These are phyloP conservation scores for Fusarium austroafricanum DNA, from an alignment of 2,329 filamentous ascomycete genomes.

Conservation along the genomic window DNA sequence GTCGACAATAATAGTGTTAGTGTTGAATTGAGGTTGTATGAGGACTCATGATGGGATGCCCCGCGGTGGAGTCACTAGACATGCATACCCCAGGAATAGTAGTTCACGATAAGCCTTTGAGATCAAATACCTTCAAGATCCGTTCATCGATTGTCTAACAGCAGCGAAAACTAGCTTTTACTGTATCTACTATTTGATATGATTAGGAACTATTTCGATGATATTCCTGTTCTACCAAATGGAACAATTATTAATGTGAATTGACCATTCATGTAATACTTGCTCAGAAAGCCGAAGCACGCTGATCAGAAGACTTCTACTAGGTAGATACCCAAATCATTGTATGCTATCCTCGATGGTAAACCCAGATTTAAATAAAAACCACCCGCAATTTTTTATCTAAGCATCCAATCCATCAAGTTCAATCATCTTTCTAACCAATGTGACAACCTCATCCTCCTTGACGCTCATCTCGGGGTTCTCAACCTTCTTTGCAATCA, in stretches of 20 bases:
- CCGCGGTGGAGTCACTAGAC: constrained; percentile 27
- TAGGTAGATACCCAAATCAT: neutral
- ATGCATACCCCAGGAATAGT: neutral
- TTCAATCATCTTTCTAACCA: constrained; percentile 85
- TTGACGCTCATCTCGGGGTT: constrained; percentile 72
- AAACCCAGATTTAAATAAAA: neutral
- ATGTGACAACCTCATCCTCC: constrained; percentile 75
- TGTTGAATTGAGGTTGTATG: constrained; percentile 6
- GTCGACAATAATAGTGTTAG: neutral
- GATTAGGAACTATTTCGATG: neutral
- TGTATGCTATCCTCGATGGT: neutral
- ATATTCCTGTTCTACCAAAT: neutral
- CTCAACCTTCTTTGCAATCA: constrained; percentile 84
- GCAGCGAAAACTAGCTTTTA: neutral
- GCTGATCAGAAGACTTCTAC: neutral
- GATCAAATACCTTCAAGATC: neutral
- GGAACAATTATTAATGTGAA: neutral
- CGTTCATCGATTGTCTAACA: neutral
- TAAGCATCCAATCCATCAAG: constrained; percentile 85
- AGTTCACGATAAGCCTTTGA: neutral
- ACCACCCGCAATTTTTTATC: neutral
- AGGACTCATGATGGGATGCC: constrained; percentile 23
- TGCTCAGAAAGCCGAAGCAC: no score
- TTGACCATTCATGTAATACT: neutral
- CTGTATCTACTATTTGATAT: neutral